Evolutionary conservation across 768 basidiomycete species (phyloP).

Genomic region (Kwoniella dejecticola): DNA sequence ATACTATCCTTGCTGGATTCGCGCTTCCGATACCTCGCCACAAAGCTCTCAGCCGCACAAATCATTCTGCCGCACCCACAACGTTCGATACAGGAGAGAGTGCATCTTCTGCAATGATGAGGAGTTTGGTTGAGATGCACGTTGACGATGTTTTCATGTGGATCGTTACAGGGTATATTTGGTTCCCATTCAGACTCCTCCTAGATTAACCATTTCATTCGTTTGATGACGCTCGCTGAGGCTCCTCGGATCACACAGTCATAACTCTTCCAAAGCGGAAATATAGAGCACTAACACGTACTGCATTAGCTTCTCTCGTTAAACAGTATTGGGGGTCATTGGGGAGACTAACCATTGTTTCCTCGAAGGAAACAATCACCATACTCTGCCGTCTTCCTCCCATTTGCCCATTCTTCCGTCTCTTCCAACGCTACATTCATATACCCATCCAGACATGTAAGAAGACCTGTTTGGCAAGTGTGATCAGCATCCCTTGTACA

Average conservation of each 20-base stretch:
- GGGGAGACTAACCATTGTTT: conserved; percentile 49
- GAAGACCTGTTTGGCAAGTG: conserved; percentile 63
- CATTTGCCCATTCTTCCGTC: conserved; percentile 92
- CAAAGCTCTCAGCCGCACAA: no score
- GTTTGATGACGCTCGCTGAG: no score
- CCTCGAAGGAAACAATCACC: conserved; percentile 85
- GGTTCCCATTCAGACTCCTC: neutral
- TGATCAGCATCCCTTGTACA: neutral
- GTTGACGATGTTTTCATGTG: neutral
- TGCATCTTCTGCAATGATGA: no score
- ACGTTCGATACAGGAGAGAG: no score
- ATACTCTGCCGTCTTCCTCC: conserved; percentile 80
- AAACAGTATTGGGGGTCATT: neutral
- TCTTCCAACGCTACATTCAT: conserved; percentile 99
- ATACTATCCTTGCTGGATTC: no score
- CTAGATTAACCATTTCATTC: no score
- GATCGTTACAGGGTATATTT: conserved; percentile 9
- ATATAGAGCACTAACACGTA: conserved; percentile 48
- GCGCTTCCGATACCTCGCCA: no score
- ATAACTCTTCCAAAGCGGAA: conserved; percentile 50
- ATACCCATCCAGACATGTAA: conserved; percentile 95
- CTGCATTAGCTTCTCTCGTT: no score
- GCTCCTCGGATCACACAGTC: no score
- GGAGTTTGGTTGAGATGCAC: no score
- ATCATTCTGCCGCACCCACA: no score